Percentiles rank a stretch among this genome's conserved stretches.
These are phyloP conservation scores for Geosmithia morbida DNA, from an alignment of 2,329 filamentous ascomycete species.

Conservation along the genomic window DNA sequence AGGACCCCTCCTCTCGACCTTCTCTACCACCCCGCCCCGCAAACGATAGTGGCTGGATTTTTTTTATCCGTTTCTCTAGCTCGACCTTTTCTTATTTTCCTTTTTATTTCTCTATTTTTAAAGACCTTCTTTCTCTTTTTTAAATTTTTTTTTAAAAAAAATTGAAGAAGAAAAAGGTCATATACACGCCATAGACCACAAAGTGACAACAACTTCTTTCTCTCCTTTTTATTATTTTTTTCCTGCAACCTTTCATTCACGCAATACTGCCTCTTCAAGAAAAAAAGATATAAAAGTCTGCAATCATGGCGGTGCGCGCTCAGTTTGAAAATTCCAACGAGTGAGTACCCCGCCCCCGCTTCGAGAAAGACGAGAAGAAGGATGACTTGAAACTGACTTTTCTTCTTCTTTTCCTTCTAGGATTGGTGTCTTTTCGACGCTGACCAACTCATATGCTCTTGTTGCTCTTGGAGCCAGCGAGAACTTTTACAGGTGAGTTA, in stretches of 20 bases:
- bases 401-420: slow-evolving; percentile 28
- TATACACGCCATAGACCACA: too few species aligned
- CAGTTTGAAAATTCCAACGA: slow-evolving; percentile 88
- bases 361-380: neutral
- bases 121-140: too few species aligned
- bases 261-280: neutral
- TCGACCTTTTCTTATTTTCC: too few species aligned
- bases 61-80: too few species aligned
- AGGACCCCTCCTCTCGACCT: too few species aligned
- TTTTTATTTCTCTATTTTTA: too few species aligned
- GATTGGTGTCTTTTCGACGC: slow-evolving; percentile 89
- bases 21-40: too few species aligned
- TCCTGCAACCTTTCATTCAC: neutral
- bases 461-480: slow-evolving; percentile 90
- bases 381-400: neutral
- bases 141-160: too few species aligned
- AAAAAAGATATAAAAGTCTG: neutral
- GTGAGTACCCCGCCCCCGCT: slow-evolving; percentile 33
- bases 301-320: slow-evolving; percentile 50
- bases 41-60: too few species aligned
- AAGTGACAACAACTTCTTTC: neutral
- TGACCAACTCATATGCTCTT: slow-evolving; percentile 94
- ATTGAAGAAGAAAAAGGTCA: too few species aligned
- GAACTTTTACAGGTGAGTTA: slow-evolving; percentile 69
- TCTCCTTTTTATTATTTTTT: neutral